Evolutionary conservation across 1,284 basidiomycete genomes (phyloP).

Genomic region (Papiliotrema flavescens): DNA sequence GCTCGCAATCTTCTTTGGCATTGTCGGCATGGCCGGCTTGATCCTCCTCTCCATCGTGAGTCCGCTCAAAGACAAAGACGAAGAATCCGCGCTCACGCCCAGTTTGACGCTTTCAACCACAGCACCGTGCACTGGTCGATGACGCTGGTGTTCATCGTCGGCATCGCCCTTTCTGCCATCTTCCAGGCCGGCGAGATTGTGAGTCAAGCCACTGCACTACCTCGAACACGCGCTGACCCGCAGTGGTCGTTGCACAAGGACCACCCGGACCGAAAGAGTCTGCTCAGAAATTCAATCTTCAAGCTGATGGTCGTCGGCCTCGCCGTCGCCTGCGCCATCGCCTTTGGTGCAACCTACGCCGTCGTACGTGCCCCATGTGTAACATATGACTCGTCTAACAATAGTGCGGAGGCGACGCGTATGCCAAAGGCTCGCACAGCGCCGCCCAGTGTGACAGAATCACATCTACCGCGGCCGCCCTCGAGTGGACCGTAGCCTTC

Average conservation of each 20-base stretch:
- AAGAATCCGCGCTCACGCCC: not conserved
- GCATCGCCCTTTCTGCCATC: slow-evolving; percentile 51
- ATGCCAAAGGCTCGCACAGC: slow-evolving; percentile 13
- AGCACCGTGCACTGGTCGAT: slow-evolving; percentile 52
- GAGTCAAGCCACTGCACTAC: slow-evolving; percentile 17
- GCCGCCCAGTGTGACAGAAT: slow-evolving; percentile 47
- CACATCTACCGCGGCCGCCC: slow-evolving; percentile 49
- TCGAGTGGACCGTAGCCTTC: slow-evolving; percentile 52
- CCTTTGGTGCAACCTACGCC: slow-evolving; percentile 50
- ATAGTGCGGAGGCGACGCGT: slow-evolving; percentile 33
- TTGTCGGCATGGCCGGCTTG: slow-evolving; percentile 49
- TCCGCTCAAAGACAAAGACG: not conserved
- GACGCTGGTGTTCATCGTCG: slow-evolving; percentile 53
- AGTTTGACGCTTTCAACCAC: slow-evolving; percentile 50
- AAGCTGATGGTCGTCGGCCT: slow-evolving; percentile 50
- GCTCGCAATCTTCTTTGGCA: slow-evolving; percentile 49
- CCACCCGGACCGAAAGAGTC: slow-evolving; percentile 48
- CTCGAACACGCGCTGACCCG: not conserved
- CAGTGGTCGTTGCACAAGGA: slow-evolving; percentile 49
- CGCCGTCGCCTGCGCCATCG: slow-evolving; percentile 50
- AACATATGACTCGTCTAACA: not conserved
- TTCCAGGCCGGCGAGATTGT: slow-evolving; percentile 53
- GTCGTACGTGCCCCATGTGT: slow-evolving; percentile 20
- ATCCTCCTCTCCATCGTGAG: slow-evolving; percentile 50
- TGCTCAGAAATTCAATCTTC: slow-evolving; percentile 50